Evolutionary conservation across 495 filamentous ascomycete species (phyloP).

Genomic region (Penicillium lagena): DNA sequence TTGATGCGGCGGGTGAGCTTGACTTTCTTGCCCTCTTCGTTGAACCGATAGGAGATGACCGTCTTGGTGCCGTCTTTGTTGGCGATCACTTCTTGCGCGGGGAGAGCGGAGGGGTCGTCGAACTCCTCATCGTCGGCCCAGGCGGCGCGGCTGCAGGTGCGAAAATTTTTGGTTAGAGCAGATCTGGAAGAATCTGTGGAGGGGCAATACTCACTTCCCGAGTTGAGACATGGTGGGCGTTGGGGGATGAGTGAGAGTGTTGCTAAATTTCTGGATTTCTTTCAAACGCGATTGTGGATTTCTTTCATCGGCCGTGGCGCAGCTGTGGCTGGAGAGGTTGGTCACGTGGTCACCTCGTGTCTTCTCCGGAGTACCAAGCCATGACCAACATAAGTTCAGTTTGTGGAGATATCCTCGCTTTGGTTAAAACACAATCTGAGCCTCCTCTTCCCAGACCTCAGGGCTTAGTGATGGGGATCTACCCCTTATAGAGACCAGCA

Average conservation of each 20-base stretch:
- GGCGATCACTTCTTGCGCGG: slow-evolving; percentile 74
- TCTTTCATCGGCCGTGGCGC: slow-evolving; percentile 38
- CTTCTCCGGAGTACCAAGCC: too few species aligned
- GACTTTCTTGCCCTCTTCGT: slow-evolving; percentile 90
- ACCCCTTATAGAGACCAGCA: too few species aligned
- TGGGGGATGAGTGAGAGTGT: slow-evolving; percentile 19
- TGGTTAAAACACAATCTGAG: too few species aligned
- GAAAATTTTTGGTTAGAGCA: slow-evolving; percentile 15
- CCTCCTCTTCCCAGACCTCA: too few species aligned
- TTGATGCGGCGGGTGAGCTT: slow-evolving; percentile 94
- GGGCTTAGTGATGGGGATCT: too few species aligned
- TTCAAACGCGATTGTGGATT: slow-evolving; percentile 46
- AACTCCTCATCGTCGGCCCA: slow-evolving; percentile 98
- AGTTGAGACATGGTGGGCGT: slow-evolving; percentile 41
- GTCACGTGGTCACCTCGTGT: slow-evolving; percentile 16
- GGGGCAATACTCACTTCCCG: slow-evolving; percentile 33
- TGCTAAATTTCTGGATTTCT: slow-evolving; percentile 42
- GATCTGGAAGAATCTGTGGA: neutral
- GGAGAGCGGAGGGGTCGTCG: slow-evolving; percentile 73
- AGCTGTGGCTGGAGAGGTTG: slow-evolving; percentile 23
- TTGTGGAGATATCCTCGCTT: too few species aligned
- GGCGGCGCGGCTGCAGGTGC: slow-evolving; percentile 56
- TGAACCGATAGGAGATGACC: slow-evolving; percentile 80
- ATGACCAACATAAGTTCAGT: too few species aligned
- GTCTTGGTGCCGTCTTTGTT: slow-evolving; percentile 99